Base-by-base conservation (phyloP, 1,284 basidiomycete genomes). In the Pseudozyma pruni region DNA sequence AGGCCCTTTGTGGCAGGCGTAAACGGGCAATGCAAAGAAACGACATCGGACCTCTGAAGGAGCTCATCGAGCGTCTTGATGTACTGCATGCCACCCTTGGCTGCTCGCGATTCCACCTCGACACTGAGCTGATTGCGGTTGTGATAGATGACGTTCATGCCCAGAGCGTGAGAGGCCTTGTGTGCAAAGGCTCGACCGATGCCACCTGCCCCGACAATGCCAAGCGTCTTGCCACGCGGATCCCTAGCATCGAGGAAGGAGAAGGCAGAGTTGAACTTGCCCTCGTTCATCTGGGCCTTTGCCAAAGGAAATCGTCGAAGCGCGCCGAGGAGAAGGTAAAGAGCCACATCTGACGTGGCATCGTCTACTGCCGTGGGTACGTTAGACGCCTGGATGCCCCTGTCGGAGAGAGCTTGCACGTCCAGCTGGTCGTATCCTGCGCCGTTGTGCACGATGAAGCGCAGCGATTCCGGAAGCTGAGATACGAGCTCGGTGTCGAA, bases 21-120 rank as follows among this genome's bases (percentile, higher is more conserved):
- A 17, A 85, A 73, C 0, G 86, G 86, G 60, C 85, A 85, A 70
- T 86, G 84, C 1, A 87, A 58, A 16, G 82, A 83, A n/a, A 87
- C 71, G 14, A 86, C 81, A 66, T 87, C 86, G 19, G 81, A 73
- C 9, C 53, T 33, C 0, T 45, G 43, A 2, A 86, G 78, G 11
- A 87, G 76, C 29, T 83, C 81, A 8, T 83, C 80, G 14, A 86
- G 81, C 1, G 74, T 61, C 4, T 40, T 32, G 17, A 72, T 55
- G 45, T 80, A 79, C 39, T 63, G 39, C 72, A 75, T 72, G 19
- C 75, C 73, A 3, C 61, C 71, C n/a, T 62, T 56, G 23, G 69
- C 60, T 32, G 66, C 66, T 11, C 63, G 50, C 1, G 63, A 66
- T 49, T 86, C 88, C 29, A 52, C 23, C 14, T 62, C 52, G 2